Evolutionary conservation across 768 basidiomycete genomes (phyloP).

Genomic region (Cystobasidiopsis lactophilus): DNA sequence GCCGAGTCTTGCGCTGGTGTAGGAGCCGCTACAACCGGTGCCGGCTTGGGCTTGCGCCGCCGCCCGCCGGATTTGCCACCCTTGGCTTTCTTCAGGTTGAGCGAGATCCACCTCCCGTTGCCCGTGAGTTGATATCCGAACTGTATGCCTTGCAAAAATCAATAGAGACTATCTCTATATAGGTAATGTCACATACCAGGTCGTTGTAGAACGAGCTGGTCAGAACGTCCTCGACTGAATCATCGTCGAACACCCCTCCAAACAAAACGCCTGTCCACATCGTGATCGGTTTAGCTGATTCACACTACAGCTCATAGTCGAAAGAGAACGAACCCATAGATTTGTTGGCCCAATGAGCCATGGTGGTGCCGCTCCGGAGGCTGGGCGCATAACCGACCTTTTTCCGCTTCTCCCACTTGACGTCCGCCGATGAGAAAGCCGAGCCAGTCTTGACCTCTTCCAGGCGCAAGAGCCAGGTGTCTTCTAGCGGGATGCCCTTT

Average conservation of each 20-base stretch:
- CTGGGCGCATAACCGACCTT: conserved; percentile 46
- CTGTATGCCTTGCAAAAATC: neutral
- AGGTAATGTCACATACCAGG: conserved; percentile 38
- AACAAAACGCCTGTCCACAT: too few species aligned
- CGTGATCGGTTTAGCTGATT: too few species aligned
- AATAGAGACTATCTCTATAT: too few species aligned
- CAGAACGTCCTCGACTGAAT: conserved; percentile 57
- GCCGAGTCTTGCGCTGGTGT: neutral
- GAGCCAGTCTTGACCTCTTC: conserved; percentile 23
- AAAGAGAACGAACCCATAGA: too few species aligned
- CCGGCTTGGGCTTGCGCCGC: conserved; percentile 30
- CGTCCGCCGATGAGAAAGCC: conserved; percentile 23
- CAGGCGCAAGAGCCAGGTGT: conserved; percentile 61
- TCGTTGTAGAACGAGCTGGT: conserved; percentile 77
- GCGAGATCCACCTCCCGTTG: conserved; percentile 54
- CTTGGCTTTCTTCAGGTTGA: conserved; percentile 44
- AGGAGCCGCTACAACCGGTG: too few species aligned
- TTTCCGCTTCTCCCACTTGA: conserved; percentile 76
- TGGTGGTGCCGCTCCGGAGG: conserved; percentile 59
- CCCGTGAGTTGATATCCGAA: conserved; percentile 55
- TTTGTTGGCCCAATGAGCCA: conserved; percentile 53
- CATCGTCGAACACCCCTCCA: conserved; percentile 73
- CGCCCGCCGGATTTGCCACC: conserved; percentile 28
- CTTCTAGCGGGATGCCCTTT: conserved; percentile 66
- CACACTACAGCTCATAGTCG: too few species aligned